Percentiles rank a stretch among this genome's conserved stretches.
Evolutionary conservation across 257 asterid species (phyloP).

Genomic region (Dorcoceras hygrometricum): DNA sequence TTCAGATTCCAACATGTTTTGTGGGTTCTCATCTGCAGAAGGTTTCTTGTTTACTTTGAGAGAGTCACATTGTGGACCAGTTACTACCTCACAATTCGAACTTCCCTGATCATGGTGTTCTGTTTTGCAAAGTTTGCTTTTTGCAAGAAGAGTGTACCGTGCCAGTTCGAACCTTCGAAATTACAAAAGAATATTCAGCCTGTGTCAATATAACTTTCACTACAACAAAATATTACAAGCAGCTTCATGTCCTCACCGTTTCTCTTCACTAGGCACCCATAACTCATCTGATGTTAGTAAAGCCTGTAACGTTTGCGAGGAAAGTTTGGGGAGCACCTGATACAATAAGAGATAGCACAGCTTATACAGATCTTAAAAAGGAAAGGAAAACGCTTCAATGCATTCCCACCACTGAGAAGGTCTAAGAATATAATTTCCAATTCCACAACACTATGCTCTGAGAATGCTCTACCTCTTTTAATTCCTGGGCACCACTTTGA

Average conservation of each 20-base stretch:
- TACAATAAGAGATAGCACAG: constrained; percentile 25
- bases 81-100: constrained; percentile 44
- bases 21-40: constrained; percentile 38
- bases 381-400: constrained; percentile 4
- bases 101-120: constrained; percentile 50
- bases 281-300: constrained; percentile 86
- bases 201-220: constrained; percentile 17
- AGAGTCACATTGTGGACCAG: constrained; percentile 36
- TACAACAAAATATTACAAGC: constrained; percentile 20
- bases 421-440: constrained; percentile 12
- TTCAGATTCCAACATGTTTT: constrained; percentile 46
- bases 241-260: constrained; percentile 55
- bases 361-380: constrained; percentile 15
- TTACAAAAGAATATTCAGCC: constrained; percentile 17
- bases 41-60: constrained; percentile 39
- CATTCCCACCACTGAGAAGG: constrained; percentile 21
- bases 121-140: constrained; percentile 45
- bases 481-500: constrained; percentile 91
- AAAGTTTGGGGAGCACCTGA: constrained; percentile 95
- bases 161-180: constrained; percentile 82
- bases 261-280: constrained; percentile 96
- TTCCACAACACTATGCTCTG: constrained; percentile 10
- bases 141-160: constrained; percentile 61
- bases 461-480: constrained; percentile 65
- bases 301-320: constrained; percentile 85